Evolutionary conservation across 805 yeast genomes (phyloP), one percentile per base, ranked within the genome.

Genomic region (Candida mattraensis): DNA sequence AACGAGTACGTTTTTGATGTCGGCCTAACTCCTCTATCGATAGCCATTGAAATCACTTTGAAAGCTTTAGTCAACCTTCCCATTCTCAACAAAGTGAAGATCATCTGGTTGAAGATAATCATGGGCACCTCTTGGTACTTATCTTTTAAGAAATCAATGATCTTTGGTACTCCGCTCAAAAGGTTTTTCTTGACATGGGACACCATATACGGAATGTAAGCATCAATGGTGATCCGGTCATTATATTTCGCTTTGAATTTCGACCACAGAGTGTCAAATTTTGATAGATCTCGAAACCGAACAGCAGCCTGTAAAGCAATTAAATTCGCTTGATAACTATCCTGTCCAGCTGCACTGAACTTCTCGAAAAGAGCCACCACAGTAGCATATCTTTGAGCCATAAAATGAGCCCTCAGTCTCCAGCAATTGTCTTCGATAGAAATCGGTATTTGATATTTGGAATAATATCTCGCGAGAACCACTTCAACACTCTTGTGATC

Each of bases 1-100:
- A 58, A 35, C 3, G 63, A 55, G 36, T 59, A 56, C 2, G 60
- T 58, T 30, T 50, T 55, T 12, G 53, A 33, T 3, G 48, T 46
- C 3, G 51, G 44, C 1, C 29, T 13, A 5, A 39, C 28, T 3
- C 46, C 47, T 17, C 44, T 35, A n/a, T 22, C 7, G 6, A 51
- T 7, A 0, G 56, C 53, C 15, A 48, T 33, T 16, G 40, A 40
- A 1, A 58, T 27, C 18, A 59, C 33, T 12, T 23, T 32, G 13
- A 46, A 35, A 2, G 55, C 50, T 7, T 42, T 21, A 37, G 48
- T 35, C n/a, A 51, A 45, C 17, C 39, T 36, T 7, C 42, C 33
- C 30, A 32, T 43, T 23, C 53, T 29, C 13, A 54, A 33, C 18
- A 44, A 39, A 13, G 53, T 37, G 35, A 42, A 56, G 5, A 59